Evolutionary conservation across 73 alveolate species (phyloP), one percentile per base, ranked within the genome.

Genomic region (Paramecium sexaurelia): DNA sequence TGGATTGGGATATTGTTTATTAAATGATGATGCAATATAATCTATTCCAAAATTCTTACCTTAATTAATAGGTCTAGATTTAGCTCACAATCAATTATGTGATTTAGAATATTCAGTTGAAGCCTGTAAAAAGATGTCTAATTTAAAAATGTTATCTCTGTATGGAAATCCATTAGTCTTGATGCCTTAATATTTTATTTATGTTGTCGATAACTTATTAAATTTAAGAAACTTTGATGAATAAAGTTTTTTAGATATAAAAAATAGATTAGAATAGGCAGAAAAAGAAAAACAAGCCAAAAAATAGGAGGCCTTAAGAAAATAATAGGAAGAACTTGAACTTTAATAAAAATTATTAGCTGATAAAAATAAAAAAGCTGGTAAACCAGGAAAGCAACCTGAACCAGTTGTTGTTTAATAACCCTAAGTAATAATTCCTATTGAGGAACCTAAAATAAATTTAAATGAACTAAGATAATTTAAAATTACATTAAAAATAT

Each of bases 351-450:
- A 78, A 24, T 15, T 39, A 19, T 19, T 78, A 40, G 90, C 90
- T 24, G 90, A 78, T 78, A 78, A 78, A 78, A 78, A 78, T 78
- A 78, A 78, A 43, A 78, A 78, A 20, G 90, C 75, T 78, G 90
- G 75, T 13, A 78, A 78, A 45, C 90, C 90, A 11, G 75, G 61
- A 13, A 22, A 39, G 19, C 7, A 41, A 78, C 40, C 43, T 20
- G 43, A 78, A 6, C 47, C 40, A 41, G 90, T 78, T 22, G 56
- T 35, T 0, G 75, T 78, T 7, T n/a, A 27, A 40, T 24, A 37
- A 40, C 75, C 73, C 19, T 15, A 78, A 78, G 87, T 36, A 1
- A 73, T 73, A 3, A 33, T 61, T 3, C 86, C 86, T 3, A 71
- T 71, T n/a, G 86, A 71, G 0, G 86, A 71, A 71, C 86, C 86